Base-by-base conservation (phyloP, 495 filamentous ascomycete genomes). In the Annulohypoxylon maeteangense region DNA sequence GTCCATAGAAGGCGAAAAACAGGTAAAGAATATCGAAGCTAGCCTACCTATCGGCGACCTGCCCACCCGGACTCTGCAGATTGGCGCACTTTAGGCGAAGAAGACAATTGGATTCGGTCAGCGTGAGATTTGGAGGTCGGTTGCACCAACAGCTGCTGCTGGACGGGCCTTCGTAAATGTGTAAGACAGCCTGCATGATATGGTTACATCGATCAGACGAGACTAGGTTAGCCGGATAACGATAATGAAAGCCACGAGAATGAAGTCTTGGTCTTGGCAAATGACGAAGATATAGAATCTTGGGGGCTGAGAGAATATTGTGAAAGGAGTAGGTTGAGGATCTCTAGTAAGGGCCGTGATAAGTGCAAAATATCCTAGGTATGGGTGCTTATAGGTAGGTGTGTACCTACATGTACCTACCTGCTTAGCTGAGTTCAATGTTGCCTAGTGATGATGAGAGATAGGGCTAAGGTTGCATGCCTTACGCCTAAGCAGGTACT, bases 101-200 rank as follows among this genome's bases (percentile, higher is more conserved):
- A 64, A 72, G 59, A 54, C 45, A 29, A 72, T 72, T 72, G 69
- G 69, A 20, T 42, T 58, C 44, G 32, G 45, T 53, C 63, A 48
- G 42, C 51, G 65, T 64, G 64, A 68, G 64, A 72, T 72, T 72
- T 65, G 70, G 70, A 58, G 70, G 16, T 50, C 48, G 60, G 60
- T 68, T 12, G 54, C 55, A 72, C 62, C 48, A 61, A 70, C 61
- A 63, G 53, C 42, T 59, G 20, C 61, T 58, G 53, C 42, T 59
- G 20, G 32, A 40, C 16, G 16, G 16, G n/a, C 32, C 25, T 51
- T 53, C 58, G 45, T 67, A 42, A n/a, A 45, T 12, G 32, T 65
- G 70, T 72, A 58, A 72, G 70, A 72, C 60, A 65, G 70, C 65
- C 61, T 68, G 65, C 70, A 72, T 59, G 31, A 16, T 51, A 56